These are phyloP conservation scores for Parietichytrium sp. DNA, from an alignment of 108 stramenopile genomes.

Conservation along the genomic window DNA sequence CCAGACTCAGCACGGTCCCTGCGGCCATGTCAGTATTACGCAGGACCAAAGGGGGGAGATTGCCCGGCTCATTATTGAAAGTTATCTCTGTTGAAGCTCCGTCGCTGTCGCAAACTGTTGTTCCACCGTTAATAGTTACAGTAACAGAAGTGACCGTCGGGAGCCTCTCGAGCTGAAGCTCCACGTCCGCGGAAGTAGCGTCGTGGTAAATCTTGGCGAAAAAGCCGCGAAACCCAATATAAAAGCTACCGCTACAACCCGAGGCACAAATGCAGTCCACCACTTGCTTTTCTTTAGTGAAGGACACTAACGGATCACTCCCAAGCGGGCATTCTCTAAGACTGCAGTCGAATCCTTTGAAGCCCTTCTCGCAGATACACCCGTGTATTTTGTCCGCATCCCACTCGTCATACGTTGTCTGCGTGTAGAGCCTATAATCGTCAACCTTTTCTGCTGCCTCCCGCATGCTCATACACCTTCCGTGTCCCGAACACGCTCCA, in stretches of 20 bases:
- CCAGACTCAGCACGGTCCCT: neutral
- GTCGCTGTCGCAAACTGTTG: constrained; percentile 3
- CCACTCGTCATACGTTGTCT: constrained; percentile 42
- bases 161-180: constrained; percentile 46
- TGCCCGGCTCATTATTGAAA: neutral
- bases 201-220: constrained; percentile 33
- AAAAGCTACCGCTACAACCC: constrained; percentile 41
- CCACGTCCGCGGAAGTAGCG: constrained; percentile 41
- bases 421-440: neutral
- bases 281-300: constrained; percentile 26
- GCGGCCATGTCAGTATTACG: neutral
- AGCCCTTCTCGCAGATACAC: constrained; percentile 45
- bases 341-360: constrained; percentile 43
- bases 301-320: constrained; percentile 37
- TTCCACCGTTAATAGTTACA: neutral
- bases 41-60: neutral
- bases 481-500: constrained; percentile 37
- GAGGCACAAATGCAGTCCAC: neutral
- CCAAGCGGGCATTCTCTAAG: constrained; percentile 52
- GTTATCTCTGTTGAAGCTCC: constrained; percentile 2
- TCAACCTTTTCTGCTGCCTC: neutral
- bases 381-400: constrained; percentile 53
- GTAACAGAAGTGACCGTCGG: constrained; percentile 13
- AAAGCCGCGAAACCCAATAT: neutral
- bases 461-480: constrained; percentile 8